Base-by-base conservation (phyloP, 2,329 filamentous ascomycete species). In the Calycina marina region DNA sequence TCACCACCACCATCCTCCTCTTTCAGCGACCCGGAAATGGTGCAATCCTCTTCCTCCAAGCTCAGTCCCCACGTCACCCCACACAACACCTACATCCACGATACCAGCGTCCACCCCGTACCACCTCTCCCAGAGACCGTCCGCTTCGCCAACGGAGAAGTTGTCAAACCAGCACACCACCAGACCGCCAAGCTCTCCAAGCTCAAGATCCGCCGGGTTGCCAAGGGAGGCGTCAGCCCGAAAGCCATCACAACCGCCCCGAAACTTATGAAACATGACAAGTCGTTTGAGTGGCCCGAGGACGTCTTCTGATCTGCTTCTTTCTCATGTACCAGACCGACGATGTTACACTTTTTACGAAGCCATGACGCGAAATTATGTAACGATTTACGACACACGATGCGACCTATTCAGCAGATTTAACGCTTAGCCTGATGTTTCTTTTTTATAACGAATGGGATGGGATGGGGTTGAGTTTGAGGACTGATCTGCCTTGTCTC, bases 231-330 rank as follows among this genome's bases (percentile, higher is more conserved):
- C 8, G 20, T 22, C 27, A 29, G 18, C 6, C 4, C 27, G 14
- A 14, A 22, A n/a, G 8, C 20, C 20, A n/a, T 3, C 20, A 9
- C 20, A 9, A n/a, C 20, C n/a, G n/a, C 20, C 8, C 20, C 8
- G 20, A 22, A 22, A n/a, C 8, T 9, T n/a, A 18, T 35, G 10
- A 32, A 22, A 31, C 31, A 14, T 15, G 38, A 36, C 11, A 43
- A 52, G 25, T 42, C 46, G n/a, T 61, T 58, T 34, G 48, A 53
- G 14, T 62, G 59, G 59, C 57, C 57, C 4, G 56, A 58, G 6
- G 58, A 59, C 38, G 50, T 58, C 6, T 61, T 61, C 36, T 61
- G 40, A 55, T 15, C 22, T 13, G 29, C 12, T 9, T 26, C 10
- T 28, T 9, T 27, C 25, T 5, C 5, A 6, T 12, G 14, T 6